These are phyloP conservation scores for Vigna trinervia DNA, from an alignment of 306 rosid genomes.

Conservation along the genomic window DNA sequence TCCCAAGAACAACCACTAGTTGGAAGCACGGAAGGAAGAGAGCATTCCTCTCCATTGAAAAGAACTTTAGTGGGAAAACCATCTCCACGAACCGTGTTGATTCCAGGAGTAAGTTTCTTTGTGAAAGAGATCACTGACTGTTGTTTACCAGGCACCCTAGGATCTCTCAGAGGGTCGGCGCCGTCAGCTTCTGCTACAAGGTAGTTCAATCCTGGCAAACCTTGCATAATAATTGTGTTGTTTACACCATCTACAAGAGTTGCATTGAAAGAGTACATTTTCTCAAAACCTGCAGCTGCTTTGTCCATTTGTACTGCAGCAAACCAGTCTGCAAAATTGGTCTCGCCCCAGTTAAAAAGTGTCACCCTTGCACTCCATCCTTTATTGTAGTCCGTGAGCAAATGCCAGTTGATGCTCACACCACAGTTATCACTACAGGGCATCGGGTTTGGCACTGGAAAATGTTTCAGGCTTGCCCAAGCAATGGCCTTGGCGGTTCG, in stretches of 20 bases:
- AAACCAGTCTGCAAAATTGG: conserved; percentile 84
- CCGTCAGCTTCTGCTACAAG: conserved; percentile 89
- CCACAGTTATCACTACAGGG: conserved; percentile 97
- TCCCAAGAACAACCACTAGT: conserved; percentile 49
- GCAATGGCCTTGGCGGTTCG: conserved; percentile 66
- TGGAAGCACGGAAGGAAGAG: conserved; percentile 74
- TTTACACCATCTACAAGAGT: conserved; percentile 58
- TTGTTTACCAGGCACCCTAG: conserved; percentile 94
- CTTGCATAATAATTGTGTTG: conserved; percentile 85
- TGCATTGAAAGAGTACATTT: conserved; percentile 92
- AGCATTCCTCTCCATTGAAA: conserved; percentile 97
- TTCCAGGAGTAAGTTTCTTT: conserved; percentile 75
- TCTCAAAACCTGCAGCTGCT: conserved; percentile 81
- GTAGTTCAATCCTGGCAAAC: conserved; percentile 72
- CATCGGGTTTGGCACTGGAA: conserved; percentile 62
- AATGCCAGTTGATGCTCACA: conserved; percentile 91
- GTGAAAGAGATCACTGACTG: conserved; percentile 93
- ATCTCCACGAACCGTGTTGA: conserved; percentile 68
- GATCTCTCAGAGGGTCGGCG: conserved; percentile 69
- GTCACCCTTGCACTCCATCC: conserved; percentile 98
- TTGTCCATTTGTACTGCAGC: conserved; percentile 86
- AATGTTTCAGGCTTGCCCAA: conserved; percentile 80
- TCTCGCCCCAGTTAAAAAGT: conserved; percentile 92
- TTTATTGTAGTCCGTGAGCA: conserved; percentile 65
- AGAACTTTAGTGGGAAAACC: conserved; percentile 90